Base-by-base conservation (phyloP, 2,329 filamentous ascomycete species). In the Sarocladium kiliense region DNA sequence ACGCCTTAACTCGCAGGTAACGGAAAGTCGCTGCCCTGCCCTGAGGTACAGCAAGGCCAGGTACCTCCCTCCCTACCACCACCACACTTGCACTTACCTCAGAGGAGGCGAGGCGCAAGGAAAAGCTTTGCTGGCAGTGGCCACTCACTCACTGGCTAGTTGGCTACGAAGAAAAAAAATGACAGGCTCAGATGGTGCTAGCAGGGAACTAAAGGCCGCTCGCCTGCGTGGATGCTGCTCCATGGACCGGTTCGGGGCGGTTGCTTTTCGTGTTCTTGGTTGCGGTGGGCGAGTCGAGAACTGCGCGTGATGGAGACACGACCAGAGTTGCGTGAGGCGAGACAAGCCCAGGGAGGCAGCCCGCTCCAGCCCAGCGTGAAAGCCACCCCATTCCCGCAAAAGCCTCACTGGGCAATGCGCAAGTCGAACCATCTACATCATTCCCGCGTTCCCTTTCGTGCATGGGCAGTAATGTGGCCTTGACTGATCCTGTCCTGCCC, bases 261-360 rank as follows among this genome's bases (percentile, higher is more conserved):
- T 39, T 39, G 18, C 36, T n/a, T 39, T 39, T 39, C 36, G 36
- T 19, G 12, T 16, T 16, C 18, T 19, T 16, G 36, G 12, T 39
- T 5, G 12, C 36, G 36, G 36, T 19, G 36, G 36, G 36, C 41
- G 23, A 26, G 41, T 45, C 41, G 41, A 45, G 41, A 45, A 23
- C 23, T 45, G 41, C 41, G 41, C 41, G 9, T 16, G 21, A 39
- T 45, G 41, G 41, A 45, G 41, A 23, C 41, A 11, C 10, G 5
- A 26, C 41, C 7, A 45, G n/a, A 27, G 36, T 23, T 51, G 47
- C 47, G 21, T 23, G 27, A 51, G 47, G 25, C 27, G 18, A 36
- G 19, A 19, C 7, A 36, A n/a, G n/a, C n/a, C 47, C 27, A 51
- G 47, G 47, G 47, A 51, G 47, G 47, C 47, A 51, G 47, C 47